Percentiles rank a stretch among this genome's conserved stretches.
Conservation (phyloP, 441 rosid species). For the Euphorbia neoarborescens region DNA sequence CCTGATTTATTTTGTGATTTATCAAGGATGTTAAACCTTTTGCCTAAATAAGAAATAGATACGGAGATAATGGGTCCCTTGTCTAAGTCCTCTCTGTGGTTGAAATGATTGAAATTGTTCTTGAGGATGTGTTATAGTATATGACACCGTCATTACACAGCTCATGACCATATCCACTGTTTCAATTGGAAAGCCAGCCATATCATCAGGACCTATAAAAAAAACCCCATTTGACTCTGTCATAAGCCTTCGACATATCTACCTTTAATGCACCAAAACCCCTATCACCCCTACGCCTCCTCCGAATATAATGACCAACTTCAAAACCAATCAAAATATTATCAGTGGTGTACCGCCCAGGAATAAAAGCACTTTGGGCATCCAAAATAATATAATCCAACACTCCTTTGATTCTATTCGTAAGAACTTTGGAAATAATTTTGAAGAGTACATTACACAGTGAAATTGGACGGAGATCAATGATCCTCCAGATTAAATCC, state of each 20-base stretch:
- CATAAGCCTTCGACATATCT: background rate
- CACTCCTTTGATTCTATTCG: background rate
- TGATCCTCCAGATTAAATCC: background rate
- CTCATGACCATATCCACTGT: background rate
- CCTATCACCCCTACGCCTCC: background rate
- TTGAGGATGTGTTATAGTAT: background rate
- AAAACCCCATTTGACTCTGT: too few species aligned
- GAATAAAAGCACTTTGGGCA: background rate
- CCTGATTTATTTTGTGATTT: too few species aligned
- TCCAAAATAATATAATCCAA: background rate
- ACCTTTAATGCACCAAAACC: background rate
- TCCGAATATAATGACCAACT: background rate
- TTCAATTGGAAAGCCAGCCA: background rate
- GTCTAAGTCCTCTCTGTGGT: background rate
- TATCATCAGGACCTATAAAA: background rate
- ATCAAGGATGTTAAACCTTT: background rate
- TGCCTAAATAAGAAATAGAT: too few species aligned
- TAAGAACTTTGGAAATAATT: background rate
- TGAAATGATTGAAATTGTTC: background rate
- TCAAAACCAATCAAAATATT: background rate
- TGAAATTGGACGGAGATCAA: background rate
- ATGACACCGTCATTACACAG: background rate
- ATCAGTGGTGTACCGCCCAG: background rate
- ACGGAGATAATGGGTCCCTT: background rate
- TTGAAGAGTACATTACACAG: background rate